Evolutionary conservation across 345 rosid species (phyloP).

Genomic region (Salix exigua): DNA sequence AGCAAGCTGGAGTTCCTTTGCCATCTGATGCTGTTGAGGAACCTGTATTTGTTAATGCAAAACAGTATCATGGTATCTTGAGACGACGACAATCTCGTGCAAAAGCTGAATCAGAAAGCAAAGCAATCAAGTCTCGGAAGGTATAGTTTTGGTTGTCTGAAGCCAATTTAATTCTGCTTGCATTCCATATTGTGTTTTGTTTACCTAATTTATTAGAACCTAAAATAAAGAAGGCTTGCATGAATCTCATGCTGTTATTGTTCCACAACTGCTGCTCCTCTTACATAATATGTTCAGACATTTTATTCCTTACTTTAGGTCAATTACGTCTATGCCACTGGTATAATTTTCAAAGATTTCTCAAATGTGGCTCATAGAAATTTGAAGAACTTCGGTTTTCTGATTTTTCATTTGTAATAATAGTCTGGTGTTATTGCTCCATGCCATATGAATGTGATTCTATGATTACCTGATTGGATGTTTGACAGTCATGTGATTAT

Average conservation of each 20-base stretch:
- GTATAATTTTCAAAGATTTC: neutral
- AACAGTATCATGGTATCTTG: slow-evolving; percentile 94
- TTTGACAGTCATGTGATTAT: neutral
- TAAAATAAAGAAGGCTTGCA: neutral
- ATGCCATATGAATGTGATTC: neutral
- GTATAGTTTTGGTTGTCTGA: slow-evolving; percentile 23
- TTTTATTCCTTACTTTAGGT: neutral
- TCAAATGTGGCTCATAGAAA: neutral
- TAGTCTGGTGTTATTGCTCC: neutral
- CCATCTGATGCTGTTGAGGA: slow-evolving; percentile 92
- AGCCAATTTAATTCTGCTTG: neutral
- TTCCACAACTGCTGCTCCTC: neutral
- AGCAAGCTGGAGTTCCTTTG: slow-evolving; percentile 95
- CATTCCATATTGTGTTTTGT: neutral
- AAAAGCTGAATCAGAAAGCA: slow-evolving; percentile 78
- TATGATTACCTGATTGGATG: neutral
- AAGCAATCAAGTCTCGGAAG: slow-evolving; percentile 67
- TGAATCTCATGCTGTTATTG: neutral
- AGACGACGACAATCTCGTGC: slow-evolving; percentile 95
- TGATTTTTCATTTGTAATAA: neutral
- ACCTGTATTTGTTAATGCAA: slow-evolving; percentile 96
- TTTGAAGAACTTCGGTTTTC: neutral
- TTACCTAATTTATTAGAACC: neutral
- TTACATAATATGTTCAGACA: neutral
- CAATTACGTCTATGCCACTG: neutral